Percentiles rank a stretch among this genome's conserved stretches.
These are phyloP conservation scores for Geotrichum aggregatum DNA, from an alignment of 1,139 yeast species.

Conservation along the genomic window DNA sequence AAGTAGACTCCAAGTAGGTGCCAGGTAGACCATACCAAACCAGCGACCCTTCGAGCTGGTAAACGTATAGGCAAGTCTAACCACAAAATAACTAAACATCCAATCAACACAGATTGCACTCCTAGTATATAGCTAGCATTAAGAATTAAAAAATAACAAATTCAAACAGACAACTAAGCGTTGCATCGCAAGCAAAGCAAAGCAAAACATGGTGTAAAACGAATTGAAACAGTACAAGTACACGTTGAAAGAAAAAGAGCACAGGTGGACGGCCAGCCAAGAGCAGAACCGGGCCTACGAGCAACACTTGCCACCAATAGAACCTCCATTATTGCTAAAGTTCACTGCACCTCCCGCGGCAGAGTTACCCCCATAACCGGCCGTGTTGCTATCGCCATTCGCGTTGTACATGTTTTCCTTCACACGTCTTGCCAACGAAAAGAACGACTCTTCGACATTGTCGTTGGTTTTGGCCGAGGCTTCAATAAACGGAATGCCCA, in stretches of 20 bases:
- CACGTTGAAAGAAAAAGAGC: neutral
- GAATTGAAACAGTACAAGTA: neutral
- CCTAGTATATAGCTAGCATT: neutral
- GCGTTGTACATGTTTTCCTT: constrained; percentile 62
- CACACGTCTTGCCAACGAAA: constrained; percentile 79
- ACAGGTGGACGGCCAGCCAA: neutral
- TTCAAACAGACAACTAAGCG: too few relatives aligned
- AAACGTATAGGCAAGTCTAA: too few relatives aligned
- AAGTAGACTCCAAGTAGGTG: too few relatives aligned
- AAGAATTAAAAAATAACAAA: neutral
- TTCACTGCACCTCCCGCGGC: constrained; percentile 27
- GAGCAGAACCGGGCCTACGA: constrained; percentile 10
- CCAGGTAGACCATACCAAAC: too few relatives aligned
- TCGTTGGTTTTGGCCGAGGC: constrained; percentile 92
- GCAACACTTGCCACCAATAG: constrained; percentile 29
- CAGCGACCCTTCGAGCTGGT: too few relatives aligned
- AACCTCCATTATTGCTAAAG: constrained; percentile 23
- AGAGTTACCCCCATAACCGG: constrained; percentile 23
- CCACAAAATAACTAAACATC: too few relatives aligned
- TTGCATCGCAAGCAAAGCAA: too few relatives aligned
- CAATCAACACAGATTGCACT: neutral
- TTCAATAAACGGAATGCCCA: constrained; percentile 88
- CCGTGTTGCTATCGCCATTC: constrained; percentile 25
- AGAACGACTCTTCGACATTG: constrained; percentile 88
- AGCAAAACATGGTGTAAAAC: too few relatives aligned